phyloP scores from a whole-genome alignment of 1,284 basidiomycete species.

The Xerocomus amazonicus region DNA sequence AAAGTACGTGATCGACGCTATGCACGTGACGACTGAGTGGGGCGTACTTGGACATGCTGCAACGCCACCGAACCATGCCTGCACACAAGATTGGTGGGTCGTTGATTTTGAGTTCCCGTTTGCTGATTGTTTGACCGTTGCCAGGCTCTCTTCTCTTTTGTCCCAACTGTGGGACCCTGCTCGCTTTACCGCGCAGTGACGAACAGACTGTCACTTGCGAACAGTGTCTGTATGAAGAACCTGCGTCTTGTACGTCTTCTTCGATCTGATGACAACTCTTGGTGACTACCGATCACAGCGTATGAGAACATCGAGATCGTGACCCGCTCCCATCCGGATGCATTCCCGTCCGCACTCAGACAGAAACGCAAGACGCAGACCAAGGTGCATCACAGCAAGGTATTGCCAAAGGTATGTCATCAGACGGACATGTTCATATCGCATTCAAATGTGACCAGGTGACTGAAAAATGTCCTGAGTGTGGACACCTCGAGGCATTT shows the following conservation, averaged over 20 bases:
- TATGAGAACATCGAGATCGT: slow-evolving; percentile 92
- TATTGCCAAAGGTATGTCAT: slow-evolving; percentile 61
- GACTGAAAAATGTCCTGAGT: slow-evolving; percentile 89
- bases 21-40: slow-evolving; percentile 5
- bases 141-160: slow-evolving; percentile 91
- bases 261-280: not conserved
- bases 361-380: slow-evolving; percentile 92
- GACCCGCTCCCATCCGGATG: slow-evolving; percentile 88
- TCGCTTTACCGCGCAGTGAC: slow-evolving; percentile 80
- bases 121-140: slow-evolving; percentile 7
- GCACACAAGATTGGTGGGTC: slow-evolving; percentile 27
- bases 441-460: slow-evolving; percentile 50
- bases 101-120: not conserved
- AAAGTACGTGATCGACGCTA: slow-evolving; percentile 11
- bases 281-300: slow-evolving; percentile 46
- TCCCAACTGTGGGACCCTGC: slow-evolving; percentile 85
- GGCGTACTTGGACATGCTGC: not conserved
- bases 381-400: slow-evolving; percentile 72
- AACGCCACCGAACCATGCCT: not conserved
- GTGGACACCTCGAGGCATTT: slow-evolving; percentile 78
- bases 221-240: slow-evolving; percentile 85
- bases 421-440: not conserved
- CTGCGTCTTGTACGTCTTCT: slow-evolving; percentile 69
- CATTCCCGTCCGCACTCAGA: slow-evolving; percentile 87
- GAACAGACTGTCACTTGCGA: slow-evolving; percentile 79